phyloP scores from a whole-genome alignment of 768 basidiomycete genomes.

The Macrolepiota dolichaula region DNA sequence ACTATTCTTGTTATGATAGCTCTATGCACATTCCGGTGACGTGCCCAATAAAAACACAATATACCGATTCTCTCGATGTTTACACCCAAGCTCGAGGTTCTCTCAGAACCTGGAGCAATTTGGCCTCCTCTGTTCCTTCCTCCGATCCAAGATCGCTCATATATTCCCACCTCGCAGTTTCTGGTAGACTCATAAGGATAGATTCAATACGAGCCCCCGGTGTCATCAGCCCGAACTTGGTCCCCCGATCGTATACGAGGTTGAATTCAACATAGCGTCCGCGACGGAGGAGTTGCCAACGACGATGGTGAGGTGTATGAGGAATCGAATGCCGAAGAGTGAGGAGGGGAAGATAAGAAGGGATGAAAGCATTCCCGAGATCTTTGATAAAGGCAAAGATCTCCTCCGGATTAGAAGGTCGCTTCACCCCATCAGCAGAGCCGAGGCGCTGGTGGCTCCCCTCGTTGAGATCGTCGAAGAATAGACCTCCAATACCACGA shows the following conservation, averaged over 20 bases:
- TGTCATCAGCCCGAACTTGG: constrained; percentile 82
- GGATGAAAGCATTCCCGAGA: constrained; percentile 79
- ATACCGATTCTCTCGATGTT: background rate
- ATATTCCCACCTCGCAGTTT: constrained; percentile 90
- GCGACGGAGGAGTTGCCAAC: constrained; percentile 91
- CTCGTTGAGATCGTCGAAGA: constrained; percentile 89
- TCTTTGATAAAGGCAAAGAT: constrained; percentile 75
- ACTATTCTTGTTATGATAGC: too few species aligned
- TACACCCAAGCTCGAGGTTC: constrained; percentile 43
- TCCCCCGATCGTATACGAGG: constrained; percentile 81
- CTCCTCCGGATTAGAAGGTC: constrained; percentile 59
- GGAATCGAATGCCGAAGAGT: constrained; percentile 49
- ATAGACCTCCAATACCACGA: constrained; percentile 91
- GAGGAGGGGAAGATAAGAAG: constrained; percentile 89
- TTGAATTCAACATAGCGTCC: constrained; percentile 97
- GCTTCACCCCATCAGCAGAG: constrained; percentile 29
- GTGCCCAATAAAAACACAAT: too few species aligned
- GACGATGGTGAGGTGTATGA: constrained; percentile 62
- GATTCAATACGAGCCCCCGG: constrained; percentile 88
- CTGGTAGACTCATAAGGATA: constrained; percentile 86
- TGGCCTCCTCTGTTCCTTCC: constrained; percentile 67
- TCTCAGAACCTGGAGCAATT: constrained; percentile 45
- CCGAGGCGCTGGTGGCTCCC: constrained; percentile 62
- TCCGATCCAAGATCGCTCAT: constrained; percentile 68
- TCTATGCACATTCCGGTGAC: too few species aligned